These are phyloP conservation scores for Chloropicon primus DNA, from an alignment of 139 green algal species.

Conservation along the genomic window DNA sequence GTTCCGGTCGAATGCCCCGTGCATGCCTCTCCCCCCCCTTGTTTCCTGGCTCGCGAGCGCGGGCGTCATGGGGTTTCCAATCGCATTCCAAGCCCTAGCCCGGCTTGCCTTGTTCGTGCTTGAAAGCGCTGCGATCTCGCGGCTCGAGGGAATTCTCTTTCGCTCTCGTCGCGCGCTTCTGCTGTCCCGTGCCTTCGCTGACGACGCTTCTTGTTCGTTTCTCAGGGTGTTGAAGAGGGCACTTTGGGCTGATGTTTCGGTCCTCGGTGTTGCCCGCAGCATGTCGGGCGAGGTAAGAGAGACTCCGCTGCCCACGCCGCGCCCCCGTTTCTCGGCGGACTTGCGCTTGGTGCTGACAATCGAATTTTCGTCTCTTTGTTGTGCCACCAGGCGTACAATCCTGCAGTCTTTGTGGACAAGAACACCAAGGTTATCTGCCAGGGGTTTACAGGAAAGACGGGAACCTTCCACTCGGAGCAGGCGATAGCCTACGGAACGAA, in stretches of 20 bases:
- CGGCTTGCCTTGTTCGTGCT: too few relatives aligned
- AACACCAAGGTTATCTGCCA: slow-evolving; percentile 82
- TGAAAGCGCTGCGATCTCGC: too few relatives aligned
- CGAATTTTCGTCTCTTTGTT: too few relatives aligned
- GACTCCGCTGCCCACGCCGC: too few relatives aligned
- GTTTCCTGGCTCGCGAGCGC: too few relatives aligned
- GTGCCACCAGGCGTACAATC: slow-evolving; percentile 18
- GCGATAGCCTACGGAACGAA: slow-evolving; percentile 95
- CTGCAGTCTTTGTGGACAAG: slow-evolving; percentile 94
- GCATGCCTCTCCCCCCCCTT: neutral
- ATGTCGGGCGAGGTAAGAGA: neutral
- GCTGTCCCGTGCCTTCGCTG: too few relatives aligned
- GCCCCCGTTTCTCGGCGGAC: too few relatives aligned
- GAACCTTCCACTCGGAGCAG: slow-evolving; percentile 95
- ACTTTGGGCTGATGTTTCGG: neutral
- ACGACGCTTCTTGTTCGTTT: neutral
- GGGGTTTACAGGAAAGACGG: slow-evolving; percentile 95
- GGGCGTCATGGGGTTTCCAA: too few relatives aligned
- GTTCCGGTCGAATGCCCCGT: neutral
- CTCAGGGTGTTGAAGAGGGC: neutral
- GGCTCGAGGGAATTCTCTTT: too few relatives aligned
- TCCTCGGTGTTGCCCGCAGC: neutral
- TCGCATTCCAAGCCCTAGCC: too few relatives aligned
- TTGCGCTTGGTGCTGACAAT: too few relatives aligned
- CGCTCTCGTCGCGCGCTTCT: too few relatives aligned